Percentiles rank a stretch among this genome's conserved stretches.
phyloP scores from a whole-genome alignment of 176 grass and related monocot genomes.

The Thalia dealbata region DNA sequence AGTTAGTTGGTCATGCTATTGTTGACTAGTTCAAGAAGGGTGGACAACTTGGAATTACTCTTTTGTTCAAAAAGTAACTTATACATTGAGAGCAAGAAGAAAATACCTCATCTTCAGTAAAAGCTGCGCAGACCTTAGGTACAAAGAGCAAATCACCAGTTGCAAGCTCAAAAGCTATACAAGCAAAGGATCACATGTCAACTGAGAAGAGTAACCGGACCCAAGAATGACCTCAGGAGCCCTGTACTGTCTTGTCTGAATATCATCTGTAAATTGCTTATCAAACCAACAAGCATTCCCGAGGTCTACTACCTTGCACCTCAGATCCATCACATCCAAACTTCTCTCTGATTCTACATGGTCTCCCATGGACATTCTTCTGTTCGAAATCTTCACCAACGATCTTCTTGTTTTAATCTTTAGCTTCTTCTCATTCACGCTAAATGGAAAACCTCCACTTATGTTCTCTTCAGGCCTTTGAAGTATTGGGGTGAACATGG shows the following conservation, averaged over 20 bases:
- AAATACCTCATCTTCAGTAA: conserved; percentile 85
- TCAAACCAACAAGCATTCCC: conserved; percentile 67
- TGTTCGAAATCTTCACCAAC: conserved; percentile 47
- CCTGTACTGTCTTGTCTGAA: conserved; percentile 92
- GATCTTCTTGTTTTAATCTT: conserved; percentile 52
- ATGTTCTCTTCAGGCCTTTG: conserved; percentile 41
- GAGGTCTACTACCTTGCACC: conserved; percentile 95
- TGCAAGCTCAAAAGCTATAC: conserved; percentile 83
- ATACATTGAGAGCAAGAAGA: background rate
- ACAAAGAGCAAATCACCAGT: conserved; percentile 74
- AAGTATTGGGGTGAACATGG: conserved; percentile 54
- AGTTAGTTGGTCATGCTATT: background rate
- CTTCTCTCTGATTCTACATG: conserved; percentile 48
- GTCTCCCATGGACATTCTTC: conserved; percentile 50
- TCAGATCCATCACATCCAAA: conserved; percentile 66
- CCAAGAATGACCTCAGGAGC: conserved; percentile 87
- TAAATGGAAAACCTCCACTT: conserved; percentile 27
- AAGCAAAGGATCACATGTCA: conserved; percentile 91
- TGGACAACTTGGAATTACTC: background rate
- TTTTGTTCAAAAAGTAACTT: background rate
- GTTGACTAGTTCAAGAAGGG: background rate
- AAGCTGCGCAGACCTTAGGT: conserved; percentile 50
- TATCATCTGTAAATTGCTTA: conserved; percentile 55
- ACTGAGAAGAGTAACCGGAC: conserved; percentile 66
- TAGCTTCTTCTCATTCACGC: conserved; percentile 68